Evolutionary conservation across 768 basidiomycete genomes (phyloP), one percentile per base, ranked within the genome.

Genomic region (Leccinum truebloodii): DNA sequence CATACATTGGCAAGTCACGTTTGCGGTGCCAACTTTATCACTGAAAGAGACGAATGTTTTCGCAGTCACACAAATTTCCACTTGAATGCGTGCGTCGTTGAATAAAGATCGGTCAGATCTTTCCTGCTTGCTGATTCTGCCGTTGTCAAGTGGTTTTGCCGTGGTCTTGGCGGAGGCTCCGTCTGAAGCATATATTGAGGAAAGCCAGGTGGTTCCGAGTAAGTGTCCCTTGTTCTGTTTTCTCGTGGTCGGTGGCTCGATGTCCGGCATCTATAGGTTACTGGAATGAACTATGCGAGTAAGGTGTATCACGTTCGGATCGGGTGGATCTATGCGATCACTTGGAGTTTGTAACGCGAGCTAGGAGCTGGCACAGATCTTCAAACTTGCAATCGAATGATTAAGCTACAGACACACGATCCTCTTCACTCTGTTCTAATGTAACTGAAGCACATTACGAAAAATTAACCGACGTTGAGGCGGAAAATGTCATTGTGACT

Each of bases 401-500:
- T 49, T 56, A 34, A 54, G 48, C 51, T 68, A 71, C 35, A 59
- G 30, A 59, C 57, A 57, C n/a, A 26, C 44, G 32, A 57, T 55
- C 48, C 20, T 39, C 35, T 57, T 68, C 65, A 63, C 60, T 64
- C 59, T 44, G 18, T 48, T 58, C 62, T 59, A 56, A 37, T 35
- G 37, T 46, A 49, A 57, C 48, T 12, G 24, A 54, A n/a, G 30
- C 13, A 53, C 8, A 8, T 18, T 54, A 64, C 35, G 44, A 39
- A 60, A 44, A 46, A 59, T 66, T 57, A 70, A 65, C 85, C 89
- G 71, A 86, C 83, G 79, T 92, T 92, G 76, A 94, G 87, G 63
- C 92, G 90, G 90, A 97, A 95, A 62, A 95, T 87, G 73, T 95
- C 92, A 75, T 96, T 96, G 70, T 82, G 78, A 58, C 92, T 93